Percentiles rank a stretch among this genome's conserved stretches.
Evolutionary conservation across 179 eudicot species (phyloP).

Genomic region (Vitellaria paradoxa): DNA sequence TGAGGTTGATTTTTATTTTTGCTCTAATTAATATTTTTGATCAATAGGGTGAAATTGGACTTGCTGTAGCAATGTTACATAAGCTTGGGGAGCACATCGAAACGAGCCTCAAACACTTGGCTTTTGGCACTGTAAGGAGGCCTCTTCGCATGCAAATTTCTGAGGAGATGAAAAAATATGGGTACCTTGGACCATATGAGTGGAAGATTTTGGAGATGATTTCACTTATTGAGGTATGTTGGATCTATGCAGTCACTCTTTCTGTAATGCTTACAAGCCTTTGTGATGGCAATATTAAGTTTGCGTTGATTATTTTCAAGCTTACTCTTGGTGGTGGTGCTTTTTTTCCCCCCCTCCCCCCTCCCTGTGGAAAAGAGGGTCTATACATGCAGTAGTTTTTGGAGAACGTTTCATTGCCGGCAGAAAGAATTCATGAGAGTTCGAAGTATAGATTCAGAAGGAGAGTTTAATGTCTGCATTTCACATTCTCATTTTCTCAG

Average conservation of each 20-base stretch:
- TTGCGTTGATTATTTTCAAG: constrained; percentile 18
- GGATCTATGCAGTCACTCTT: not conserved
- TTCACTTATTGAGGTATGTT: constrained; percentile 79
- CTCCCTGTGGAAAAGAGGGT: constrained; percentile 47
- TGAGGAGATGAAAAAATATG: constrained; percentile 66
- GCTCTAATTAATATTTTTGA: constrained; percentile 24
- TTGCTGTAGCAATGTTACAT: constrained; percentile 78
- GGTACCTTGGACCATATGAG: constrained; percentile 72
- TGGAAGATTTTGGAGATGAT: constrained; percentile 66
- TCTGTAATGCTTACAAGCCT: constrained; percentile 14
- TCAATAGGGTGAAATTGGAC: constrained; percentile 79
- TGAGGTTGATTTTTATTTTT: not conserved
- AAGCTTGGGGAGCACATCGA: constrained; percentile 97
- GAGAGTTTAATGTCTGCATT: constrained; percentile 39
- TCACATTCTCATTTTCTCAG: constrained; percentile 32
- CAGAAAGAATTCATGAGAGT: constrained; percentile 37
- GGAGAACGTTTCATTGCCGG: constrained; percentile 53
- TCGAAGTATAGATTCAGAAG: constrained; percentile 32
- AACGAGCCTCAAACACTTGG: constrained; percentile 73
- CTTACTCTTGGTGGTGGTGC: constrained; percentile 27
- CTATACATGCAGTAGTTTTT: constrained; percentile 81
- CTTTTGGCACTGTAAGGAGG: constrained; percentile 83
- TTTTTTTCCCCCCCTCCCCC: too few species aligned
- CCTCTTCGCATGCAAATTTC: constrained; percentile 68
- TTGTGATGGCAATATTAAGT: constrained; percentile 1